Percentiles rank a stretch among this genome's conserved stretches.
Conservation (phyloP, 2,329 filamentous ascomycete genomes). For the Fonsecaea monophora region DNA sequence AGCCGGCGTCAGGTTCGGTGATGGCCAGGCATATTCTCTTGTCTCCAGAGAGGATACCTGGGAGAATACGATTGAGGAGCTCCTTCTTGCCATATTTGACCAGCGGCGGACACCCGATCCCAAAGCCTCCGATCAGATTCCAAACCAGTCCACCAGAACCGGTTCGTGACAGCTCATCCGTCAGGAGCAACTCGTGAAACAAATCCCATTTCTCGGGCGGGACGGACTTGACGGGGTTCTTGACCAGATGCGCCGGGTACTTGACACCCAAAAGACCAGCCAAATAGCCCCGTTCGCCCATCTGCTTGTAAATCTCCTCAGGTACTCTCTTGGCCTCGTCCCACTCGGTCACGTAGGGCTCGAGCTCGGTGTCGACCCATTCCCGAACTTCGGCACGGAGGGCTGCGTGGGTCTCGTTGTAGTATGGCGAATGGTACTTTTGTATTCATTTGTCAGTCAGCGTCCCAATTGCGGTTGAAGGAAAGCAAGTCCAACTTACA, state of each 20-base stretch:
- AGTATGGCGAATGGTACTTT: constrained; percentile 95
- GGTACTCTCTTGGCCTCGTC: constrained; percentile 93
- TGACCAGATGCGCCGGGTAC: constrained; percentile 77
- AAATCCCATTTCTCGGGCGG: constrained; percentile 91
- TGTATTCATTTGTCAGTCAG: constrained; percentile 2
- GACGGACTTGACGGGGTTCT: constrained; percentile 76
- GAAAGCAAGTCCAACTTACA: constrained; percentile 60
- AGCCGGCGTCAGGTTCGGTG: constrained; percentile 93
- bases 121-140: constrained; percentile 96
- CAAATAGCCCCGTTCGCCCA: constrained; percentile 91
- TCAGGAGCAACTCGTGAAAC: constrained; percentile 96
- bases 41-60: constrained; percentile 85
- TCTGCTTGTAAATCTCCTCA: constrained; percentile 88
- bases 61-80: constrained; percentile 84
- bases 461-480: background rate
- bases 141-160: constrained; percentile 94
- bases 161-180: constrained; percentile 88
- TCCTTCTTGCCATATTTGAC: constrained; percentile 89
- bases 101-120: constrained; percentile 89
- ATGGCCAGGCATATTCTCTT: constrained; percentile 98
- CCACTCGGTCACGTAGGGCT: constrained; percentile 94
- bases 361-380: constrained; percentile 89
- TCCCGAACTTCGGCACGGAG: constrained; percentile 88
- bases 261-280: constrained; percentile 81
- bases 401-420: constrained; percentile 90